These are phyloP conservation scores for Middelhovenomyces tepae DNA, from an alignment of 805 yeast species.

Conservation along the genomic window DNA sequence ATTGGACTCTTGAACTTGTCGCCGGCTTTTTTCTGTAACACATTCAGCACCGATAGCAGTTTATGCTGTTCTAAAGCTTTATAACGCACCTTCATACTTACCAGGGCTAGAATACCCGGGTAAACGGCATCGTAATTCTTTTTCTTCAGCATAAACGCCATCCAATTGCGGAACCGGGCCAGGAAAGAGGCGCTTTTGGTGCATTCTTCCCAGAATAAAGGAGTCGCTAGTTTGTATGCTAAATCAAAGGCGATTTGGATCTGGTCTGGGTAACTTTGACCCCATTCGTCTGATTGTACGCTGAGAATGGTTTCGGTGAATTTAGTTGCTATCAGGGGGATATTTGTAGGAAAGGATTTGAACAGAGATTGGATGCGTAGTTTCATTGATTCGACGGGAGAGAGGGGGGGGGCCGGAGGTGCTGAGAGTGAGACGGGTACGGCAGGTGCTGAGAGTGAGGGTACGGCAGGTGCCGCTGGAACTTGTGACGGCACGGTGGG, in stretches of 20 bases:
- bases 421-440: too few species aligned
- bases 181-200: constrained; percentile 6
- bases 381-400: too few species aligned
- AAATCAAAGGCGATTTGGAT: constrained; percentile 8
- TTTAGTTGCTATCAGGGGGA: too few species aligned
- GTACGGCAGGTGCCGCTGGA: too few species aligned
- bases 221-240: constrained; percentile 6
- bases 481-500: too few species aligned
- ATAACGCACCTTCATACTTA: constrained; percentile 6
- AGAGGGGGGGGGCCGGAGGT: too few species aligned
- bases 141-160: constrained; percentile 6
- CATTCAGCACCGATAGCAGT: constrained; percentile 5
- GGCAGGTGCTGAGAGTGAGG: too few species aligned
- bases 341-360: too few species aligned
- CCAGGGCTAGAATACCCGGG: constrained; percentile 8
- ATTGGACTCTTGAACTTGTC: too few species aligned
- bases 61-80: constrained; percentile 7
- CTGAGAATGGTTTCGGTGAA: too few species aligned
- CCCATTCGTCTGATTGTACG: too few species aligned
- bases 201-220: constrained; percentile 11
- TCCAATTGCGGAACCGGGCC: constrained; percentile 14
- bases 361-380: too few species aligned
- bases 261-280: constrained; percentile 13
- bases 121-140: constrained; percentile 3
- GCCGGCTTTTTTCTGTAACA: constrained; percentile 6